Evolutionary conservation across 257 asterid genomes (phyloP), one percentile per base, ranked within the genome.

Genomic region (Solanum corneliomulleri): DNA sequence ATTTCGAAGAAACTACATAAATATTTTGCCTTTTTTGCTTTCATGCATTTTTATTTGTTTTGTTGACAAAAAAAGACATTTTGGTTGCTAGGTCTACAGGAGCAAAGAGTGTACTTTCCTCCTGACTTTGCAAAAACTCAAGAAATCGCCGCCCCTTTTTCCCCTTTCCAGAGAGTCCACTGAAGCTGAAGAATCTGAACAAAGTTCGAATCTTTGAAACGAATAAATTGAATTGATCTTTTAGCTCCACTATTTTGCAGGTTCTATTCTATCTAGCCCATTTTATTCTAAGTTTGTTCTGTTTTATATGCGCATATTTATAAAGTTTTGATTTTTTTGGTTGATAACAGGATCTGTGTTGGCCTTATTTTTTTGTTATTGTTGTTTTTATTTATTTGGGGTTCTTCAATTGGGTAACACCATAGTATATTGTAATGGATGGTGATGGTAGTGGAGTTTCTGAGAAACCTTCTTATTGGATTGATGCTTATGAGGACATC

Each of bases 401-500:
- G 74, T 66, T 66, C 21, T 66, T 27, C 37, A 66, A 27, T 66
- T 66, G 35, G 74, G 37, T 64, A 64, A 64, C 12, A 64, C 12
- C 35, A 29, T 69, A 69, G 75, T 69, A 14, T 69, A 69, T 31
- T 71, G 58, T 42, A 70, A 95, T 97, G 99, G 98, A 92, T 47
- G 96, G 87, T 87, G 93, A 89, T 87, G 88, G 88, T 89, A 91
- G 83, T 93, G 82, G 91, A 80, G 92, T 52, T 81, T 86, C 72
- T 75, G 92, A 86, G 44, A 94, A 91, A 82, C 89, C 96, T 49
- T 95, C 97, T 27, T 97, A 94, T 88, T 97, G 99, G 99, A 87
- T 97, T 27, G 98, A 97, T 89, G 96, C 98, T 10, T 93, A 95
- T 27, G 99, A 95, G 94, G 99, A 96, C 78, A 92, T 93, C 5